phyloP scores from a whole-genome alignment of 441 rosid genomes.

The Capsella rubella region DNA sequence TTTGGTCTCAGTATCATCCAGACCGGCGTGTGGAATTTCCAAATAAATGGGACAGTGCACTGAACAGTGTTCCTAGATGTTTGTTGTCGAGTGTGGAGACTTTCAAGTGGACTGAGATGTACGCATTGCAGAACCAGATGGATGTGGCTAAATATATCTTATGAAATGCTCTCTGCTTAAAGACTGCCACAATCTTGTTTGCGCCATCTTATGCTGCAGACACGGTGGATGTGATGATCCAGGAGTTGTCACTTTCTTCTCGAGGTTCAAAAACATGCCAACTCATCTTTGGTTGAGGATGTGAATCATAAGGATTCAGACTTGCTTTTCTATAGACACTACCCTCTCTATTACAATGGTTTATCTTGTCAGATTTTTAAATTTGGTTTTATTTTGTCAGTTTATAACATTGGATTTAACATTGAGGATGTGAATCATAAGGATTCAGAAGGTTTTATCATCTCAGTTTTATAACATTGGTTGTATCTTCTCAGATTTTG shows the following conservation, averaged over 20 bases:
- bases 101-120: constrained; percentile 14
- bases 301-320: background rate
- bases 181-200: background rate
- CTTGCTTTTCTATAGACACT: background rate
- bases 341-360: background rate
- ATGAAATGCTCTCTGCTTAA: background rate
- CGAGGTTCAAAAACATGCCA: background rate
- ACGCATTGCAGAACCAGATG: background rate
- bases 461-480: too few species aligned
- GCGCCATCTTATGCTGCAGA: background rate
- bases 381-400: too few species aligned
- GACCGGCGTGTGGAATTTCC: background rate
- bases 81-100: constrained; percentile 19
- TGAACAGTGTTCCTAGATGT: background rate
- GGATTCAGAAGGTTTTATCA: too few species aligned
- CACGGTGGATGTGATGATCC: background rate
- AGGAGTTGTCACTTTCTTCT: background rate
- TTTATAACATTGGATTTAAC: too few species aligned
- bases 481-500: too few species aligned
- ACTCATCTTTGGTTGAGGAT: background rate
- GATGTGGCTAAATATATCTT: constrained; percentile 1
- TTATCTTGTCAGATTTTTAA: too few species aligned
- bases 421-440: too few species aligned
- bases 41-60: background rate
- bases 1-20: background rate